Base-by-base conservation (phyloP, 2,329 filamentous ascomycete species). In the Fusarium mundagurra region DNA sequence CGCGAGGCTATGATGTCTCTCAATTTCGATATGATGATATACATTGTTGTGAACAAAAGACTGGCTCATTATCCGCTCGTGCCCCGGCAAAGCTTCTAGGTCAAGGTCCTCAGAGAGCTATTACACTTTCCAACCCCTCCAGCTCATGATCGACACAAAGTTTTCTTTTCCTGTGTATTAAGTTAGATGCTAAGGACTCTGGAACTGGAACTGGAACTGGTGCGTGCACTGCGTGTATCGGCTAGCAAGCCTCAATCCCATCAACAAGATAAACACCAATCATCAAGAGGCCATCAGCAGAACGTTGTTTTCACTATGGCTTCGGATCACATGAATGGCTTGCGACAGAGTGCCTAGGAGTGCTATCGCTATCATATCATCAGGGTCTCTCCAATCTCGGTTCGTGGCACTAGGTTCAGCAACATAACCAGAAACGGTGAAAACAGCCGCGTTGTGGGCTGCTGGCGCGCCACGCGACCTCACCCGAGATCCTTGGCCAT, bases 401-500 rank as follows among this genome's bases (percentile, higher is more conserved):
- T 61, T 73, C 55, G 51, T 47, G 54, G 61, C 48, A 67, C 61
- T 61, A 64, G 71, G 67, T 67, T 51, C 61, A 70, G 74, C 71
- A 61, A 61, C 66, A 74, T 66, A 57, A 67, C 67, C 59, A 66
- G 57, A 75, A 71, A 67, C 63, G 69, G 65, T 54, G 58, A 69
- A 72, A 71, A 64, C 54, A 54, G 60, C 72, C 72, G 71, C 59
- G 51, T 43, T 66, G 61, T 64, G 63, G 62, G 45, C 27, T 41
- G 31, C 39, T 43, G 62, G 62, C 44, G 67, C 71, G 66, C 67
- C 66, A 69, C 59, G 61, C 64, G 70, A 60, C 55, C 61, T 53
- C 34, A 67, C 36, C 64, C 72, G 60, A 70, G 67, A 73, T 53
- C 73, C 73, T 66, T 67, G 71, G 67, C 68, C 61, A 55, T 64